Evolutionary conservation across 2,329 filamentous ascomycete genomes (phyloP), one percentile per base, ranked within the genome.

Genomic region (Aureobasidium sp.): DNA sequence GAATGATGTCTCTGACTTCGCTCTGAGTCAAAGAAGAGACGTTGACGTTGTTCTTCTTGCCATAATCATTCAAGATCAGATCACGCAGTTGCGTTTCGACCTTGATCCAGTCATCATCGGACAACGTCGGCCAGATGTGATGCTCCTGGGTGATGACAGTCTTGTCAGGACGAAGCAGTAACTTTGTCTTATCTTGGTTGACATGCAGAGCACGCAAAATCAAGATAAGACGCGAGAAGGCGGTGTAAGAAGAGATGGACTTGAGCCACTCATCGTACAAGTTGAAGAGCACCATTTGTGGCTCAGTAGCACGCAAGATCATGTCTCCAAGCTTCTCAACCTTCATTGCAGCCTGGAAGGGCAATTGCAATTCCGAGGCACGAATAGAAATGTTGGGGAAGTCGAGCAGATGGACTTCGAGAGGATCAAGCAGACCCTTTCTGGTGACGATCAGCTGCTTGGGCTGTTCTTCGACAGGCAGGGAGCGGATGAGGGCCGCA

Each of bases 31-130:
- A 86, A 78, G 94, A 97, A 20, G 97, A 97, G 16, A 96, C 95
- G 74, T 99, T 99, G 84, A 99, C 96, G 73, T 98, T 99, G 85
- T 99, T 99, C 88, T 99, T 99, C 88, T 98, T 99, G 76, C 96
- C 96, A 77, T 99, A 99, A 77, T 99, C 96, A 72, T 98, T 98
- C 71, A 99, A 78, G 74, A 99, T 99, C 70, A 99, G 84, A 84
- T 99, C 96, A 78, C 96, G 91, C 48, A 99, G 85, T 76, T 97
- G 93, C 53, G 94, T 94, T 85, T 99, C 96, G n/a, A 99, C 94
- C 88, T 98, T 98, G 81, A 99, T 96, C 96, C 96, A 99, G 69
- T 97, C 95, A 73, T 99, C 96, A 70, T 99, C 96, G 0, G 93
- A 91, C 64, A 99, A 83, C 0, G 94, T 91, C 1, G 96, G 96